Conservation (phyloP, 352 stramenopile genomes). For the Phytophthora citrophthora region DNA sequence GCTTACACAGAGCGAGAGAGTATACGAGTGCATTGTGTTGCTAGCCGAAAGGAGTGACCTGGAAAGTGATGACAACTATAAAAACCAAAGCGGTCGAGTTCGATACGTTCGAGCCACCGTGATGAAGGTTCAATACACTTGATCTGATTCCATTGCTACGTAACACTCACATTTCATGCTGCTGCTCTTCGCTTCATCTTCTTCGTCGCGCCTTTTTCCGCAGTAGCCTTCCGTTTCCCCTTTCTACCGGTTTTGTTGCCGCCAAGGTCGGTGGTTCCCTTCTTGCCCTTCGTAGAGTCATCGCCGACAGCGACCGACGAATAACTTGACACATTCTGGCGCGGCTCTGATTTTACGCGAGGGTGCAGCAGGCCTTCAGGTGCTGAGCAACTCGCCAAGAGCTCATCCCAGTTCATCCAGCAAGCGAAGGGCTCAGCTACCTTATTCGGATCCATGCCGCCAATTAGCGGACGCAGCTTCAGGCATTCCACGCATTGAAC, state of each 20-base stretch:
- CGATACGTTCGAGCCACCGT: conserved; percentile 12
- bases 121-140: conserved; percentile 54
- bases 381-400: conserved; percentile 80
- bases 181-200: conserved; percentile 32
- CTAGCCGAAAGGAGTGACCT: conserved; percentile 8
- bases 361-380: conserved; percentile 51
- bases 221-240: conserved; percentile 27
- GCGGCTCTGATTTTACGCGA: conserved; percentile 19
- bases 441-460: conserved; percentile 75
- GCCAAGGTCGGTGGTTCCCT: conserved; percentile 7
- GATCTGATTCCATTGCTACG: conserved; percentile 41
- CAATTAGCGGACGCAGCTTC: conserved; percentile 75
- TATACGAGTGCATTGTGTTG: background rate
- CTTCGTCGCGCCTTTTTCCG: conserved; percentile 16
- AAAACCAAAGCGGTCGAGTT: conserved; percentile 24
- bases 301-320: background rate
- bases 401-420: conserved; percentile 89
- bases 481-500: conserved; percentile 77
- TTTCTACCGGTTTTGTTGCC: conserved; percentile 27
- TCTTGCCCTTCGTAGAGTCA: conserved; percentile 15
- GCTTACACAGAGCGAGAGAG: background rate
- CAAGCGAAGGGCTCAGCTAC: conserved; percentile 79
- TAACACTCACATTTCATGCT: conserved; percentile 14
- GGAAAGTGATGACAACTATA: conserved; percentile 43
- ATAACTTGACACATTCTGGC: background rate